A percentile compares a stretch with the other conserved stretches of the same genome.
phyloP scores from a whole-genome alignment of 352 stramenopile genomes.

The Globisporangium cystogenes region DNA sequence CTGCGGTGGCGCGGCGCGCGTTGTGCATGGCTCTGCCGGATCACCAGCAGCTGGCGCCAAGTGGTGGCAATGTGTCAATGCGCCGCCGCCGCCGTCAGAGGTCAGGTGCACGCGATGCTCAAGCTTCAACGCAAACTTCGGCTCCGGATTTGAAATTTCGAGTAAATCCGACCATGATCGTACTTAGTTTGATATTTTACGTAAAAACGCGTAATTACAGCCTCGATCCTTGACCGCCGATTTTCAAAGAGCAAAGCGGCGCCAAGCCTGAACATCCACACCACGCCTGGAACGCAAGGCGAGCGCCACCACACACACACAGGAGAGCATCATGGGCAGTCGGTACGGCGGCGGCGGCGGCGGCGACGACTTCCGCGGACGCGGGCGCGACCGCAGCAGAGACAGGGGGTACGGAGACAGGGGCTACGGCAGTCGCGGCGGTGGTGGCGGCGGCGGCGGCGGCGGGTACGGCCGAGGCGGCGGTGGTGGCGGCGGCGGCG shows the following conservation, averaged over 20 bases:
- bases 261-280: neutral
- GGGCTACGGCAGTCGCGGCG: conserved; percentile 51
- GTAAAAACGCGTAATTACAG: neutral
- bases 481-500: conserved; percentile 30
- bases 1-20: neutral
- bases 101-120: too few relatives aligned
- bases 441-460: conserved; percentile 62
- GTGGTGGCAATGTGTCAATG: neutral
- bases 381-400: conserved; percentile 40
- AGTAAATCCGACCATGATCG: conserved; percentile 1
- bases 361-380: conserved; percentile 62
- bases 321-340: conserved; percentile 36
- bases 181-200: neutral
- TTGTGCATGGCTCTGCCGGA: too few relatives aligned
- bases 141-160: conserved; percentile 1
- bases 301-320: too few relatives aligned
- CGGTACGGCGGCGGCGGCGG: conserved; percentile 52
- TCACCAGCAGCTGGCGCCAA: too few relatives aligned
- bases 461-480: conserved; percentile 34
- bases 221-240: conserved; percentile 1
- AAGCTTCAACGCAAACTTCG: neutral
- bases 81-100: too few relatives aligned
- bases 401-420: conserved; percentile 59
- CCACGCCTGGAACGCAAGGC: too few relatives aligned
- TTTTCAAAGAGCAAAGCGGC: neutral